These are phyloP conservation scores for Naganishia onofrii DNA, from an alignment of 768 basidiomycete genomes.

Conservation along the genomic window DNA sequence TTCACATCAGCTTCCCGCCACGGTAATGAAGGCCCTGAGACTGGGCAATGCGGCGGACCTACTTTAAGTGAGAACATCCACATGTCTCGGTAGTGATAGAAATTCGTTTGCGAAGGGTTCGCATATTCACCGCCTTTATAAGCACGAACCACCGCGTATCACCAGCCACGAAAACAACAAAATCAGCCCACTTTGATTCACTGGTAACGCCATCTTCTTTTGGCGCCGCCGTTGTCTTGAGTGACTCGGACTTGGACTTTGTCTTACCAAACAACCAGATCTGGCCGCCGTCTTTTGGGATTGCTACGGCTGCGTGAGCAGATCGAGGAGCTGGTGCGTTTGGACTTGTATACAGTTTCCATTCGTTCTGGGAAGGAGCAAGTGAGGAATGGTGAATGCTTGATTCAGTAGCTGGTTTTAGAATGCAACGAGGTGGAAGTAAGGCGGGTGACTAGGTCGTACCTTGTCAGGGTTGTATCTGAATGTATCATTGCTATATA, in stretches of 20 bases:
- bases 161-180: too few relatives aligned
- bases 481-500: constrained; percentile 77
- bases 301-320: constrained; percentile 75
- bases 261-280: constrained; percentile 67
- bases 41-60: neutral
- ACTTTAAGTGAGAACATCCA: constrained; percentile 66
- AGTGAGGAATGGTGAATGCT: too few relatives aligned
- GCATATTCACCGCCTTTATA: constrained; percentile 77
- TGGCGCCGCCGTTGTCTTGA: too few relatives aligned
- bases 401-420: too few relatives aligned
- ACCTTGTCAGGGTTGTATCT: constrained; percentile 76
- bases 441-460: constrained; percentile 48
- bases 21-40: too few relatives aligned
- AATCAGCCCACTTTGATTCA: too few relatives aligned
- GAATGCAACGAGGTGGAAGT: too few relatives aligned
- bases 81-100: constrained; percentile 85
- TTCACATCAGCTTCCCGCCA: too few relatives aligned
- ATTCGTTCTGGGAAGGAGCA: constrained; percentile 62
- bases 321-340: constrained; percentile 83
- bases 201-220: too few relatives aligned
- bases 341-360: constrained; percentile 78
- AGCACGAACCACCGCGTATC: too few relatives aligned
- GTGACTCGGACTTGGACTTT: too few relatives aligned
- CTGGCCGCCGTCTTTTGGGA: constrained; percentile 77
- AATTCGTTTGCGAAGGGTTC: constrained; percentile 73